Evolutionary conservation across 768 basidiomycete genomes (phyloP).

Genomic region (Mycena olivaceomarginata): DNA sequence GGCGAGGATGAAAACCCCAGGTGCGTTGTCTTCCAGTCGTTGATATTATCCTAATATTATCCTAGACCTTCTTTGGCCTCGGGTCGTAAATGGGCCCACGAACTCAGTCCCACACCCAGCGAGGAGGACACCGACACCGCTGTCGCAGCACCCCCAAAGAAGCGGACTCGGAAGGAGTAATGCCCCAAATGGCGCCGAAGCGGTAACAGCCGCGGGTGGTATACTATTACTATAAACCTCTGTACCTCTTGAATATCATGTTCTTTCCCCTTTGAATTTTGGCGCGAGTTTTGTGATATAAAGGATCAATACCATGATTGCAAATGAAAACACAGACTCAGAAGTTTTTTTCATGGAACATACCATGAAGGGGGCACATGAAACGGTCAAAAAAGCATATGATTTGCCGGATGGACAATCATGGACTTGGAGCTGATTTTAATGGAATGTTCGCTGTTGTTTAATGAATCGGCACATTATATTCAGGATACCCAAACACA

Average conservation of each 20-base stretch:
- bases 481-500: too few species aligned
- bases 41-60: background rate
- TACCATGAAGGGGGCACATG: too few species aligned
- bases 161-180: background rate
- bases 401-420: background rate
- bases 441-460: background rate
- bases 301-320: background rate
- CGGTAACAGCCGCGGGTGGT: background rate
- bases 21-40: background rate
- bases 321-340: too few species aligned
- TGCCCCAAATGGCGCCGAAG: background rate
- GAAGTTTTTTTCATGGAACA: too few species aligned
- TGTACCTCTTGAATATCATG: background rate
- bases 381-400: too few species aligned
- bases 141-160: background rate
- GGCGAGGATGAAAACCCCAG: background rate
- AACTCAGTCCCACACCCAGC: background rate
- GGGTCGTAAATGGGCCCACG: background rate
- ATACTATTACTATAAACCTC: background rate
- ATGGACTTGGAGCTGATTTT: background rate
- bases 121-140: background rate
- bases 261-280: background rate
- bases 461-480: background rate
- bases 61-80: background rate
- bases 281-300: background rate